Conservation (phyloP, 2,329 filamentous ascomycete species). For the Metarhizium guizhouense region DNA sequence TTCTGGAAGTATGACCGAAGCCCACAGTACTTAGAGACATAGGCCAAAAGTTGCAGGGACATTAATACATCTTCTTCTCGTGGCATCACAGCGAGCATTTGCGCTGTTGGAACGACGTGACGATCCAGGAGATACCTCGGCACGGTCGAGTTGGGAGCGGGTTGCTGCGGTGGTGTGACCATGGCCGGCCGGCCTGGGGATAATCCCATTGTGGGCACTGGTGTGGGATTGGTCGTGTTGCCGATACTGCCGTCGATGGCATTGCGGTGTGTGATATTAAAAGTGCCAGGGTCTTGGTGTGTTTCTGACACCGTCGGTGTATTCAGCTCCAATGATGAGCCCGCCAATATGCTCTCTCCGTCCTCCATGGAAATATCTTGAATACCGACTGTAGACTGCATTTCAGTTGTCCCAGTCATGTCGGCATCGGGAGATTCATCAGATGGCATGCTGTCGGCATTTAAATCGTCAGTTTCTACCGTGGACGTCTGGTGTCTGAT, state of each 20-base stretch:
- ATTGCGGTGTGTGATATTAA: slow-evolving; percentile 85
- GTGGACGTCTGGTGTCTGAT: slow-evolving; percentile 88
- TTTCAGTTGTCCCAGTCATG: slow-evolving; percentile 70
- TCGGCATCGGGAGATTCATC: slow-evolving; percentile 69
- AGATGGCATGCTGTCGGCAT: slow-evolving; percentile 73
- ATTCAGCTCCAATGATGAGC: slow-evolving; percentile 63
- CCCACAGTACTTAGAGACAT: slow-evolving; percentile 98
- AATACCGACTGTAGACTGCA: slow-evolving; percentile 75
- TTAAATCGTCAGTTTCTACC: slow-evolving; percentile 80
- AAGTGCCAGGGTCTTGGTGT: slow-evolving; percentile 74
- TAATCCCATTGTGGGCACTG: slow-evolving; percentile 59
- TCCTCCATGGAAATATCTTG: slow-evolving; percentile 76
- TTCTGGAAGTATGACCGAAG: slow-evolving; percentile 90
- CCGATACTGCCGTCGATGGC: slow-evolving; percentile 78
- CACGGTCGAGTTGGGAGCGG: slow-evolving; percentile 60
- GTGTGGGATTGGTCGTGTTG: slow-evolving; percentile 58
- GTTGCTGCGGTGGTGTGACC: slow-evolving; percentile 65
- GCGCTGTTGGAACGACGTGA: slow-evolving; percentile 57
- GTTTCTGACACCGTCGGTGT: slow-evolving; percentile 74
- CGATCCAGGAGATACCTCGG: slow-evolving; percentile 74
- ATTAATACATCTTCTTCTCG: slow-evolving; percentile 96
- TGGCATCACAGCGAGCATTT: slow-evolving; percentile 83
- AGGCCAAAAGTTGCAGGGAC: slow-evolving; percentile 92
- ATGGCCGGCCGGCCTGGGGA: slow-evolving; percentile 65
- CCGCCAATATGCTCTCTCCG: slow-evolving; percentile 68